Evolutionary conservation across 805 yeast species (phyloP).

Genomic region (Candida quercuum): DNA sequence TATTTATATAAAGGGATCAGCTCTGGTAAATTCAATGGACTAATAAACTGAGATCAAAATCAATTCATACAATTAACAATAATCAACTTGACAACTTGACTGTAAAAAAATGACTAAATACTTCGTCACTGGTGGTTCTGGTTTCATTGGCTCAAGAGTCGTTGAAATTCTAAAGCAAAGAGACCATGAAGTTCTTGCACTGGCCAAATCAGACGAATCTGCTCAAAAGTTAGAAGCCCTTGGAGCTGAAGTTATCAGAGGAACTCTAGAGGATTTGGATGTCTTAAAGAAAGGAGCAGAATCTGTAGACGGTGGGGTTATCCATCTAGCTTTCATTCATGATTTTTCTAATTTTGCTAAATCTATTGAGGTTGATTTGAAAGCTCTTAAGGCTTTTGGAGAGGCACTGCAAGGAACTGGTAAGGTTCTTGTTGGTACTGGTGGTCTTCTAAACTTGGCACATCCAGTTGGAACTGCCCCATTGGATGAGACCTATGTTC

Average conservation of each 20-base stretch:
- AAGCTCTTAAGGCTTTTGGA: constrained; percentile 18
- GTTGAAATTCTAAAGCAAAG: constrained; percentile 16
- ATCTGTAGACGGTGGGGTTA: constrained; percentile 29
- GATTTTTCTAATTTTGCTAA: constrained; percentile 22
- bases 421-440: constrained; percentile 22
- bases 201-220: constrained; percentile 28
- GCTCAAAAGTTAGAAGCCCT: constrained; percentile 20
- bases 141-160: constrained; percentile 27
- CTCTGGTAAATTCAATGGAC: no score
- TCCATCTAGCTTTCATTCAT: constrained; percentile 33
- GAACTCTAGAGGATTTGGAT: constrained; percentile 26
- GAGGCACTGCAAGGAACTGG: constrained; percentile 24
- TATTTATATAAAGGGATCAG: no score
- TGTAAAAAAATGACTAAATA: constrained; percentile 22
- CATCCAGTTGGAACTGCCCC: constrained; percentile 1
- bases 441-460: constrained; percentile 13
- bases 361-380: constrained; percentile 20
- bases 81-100: no score
- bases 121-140: constrained; percentile 33
- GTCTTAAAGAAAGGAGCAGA: constrained; percentile 23
- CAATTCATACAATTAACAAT: constrained; percentile 1
- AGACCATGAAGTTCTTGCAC: constrained; percentile 26
- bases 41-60: no score
- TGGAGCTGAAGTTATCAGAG: constrained; percentile 26
- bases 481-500: not conserved